These are phyloP conservation scores for Schrenkiella parvula DNA, from an alignment of 345 rosid genomes.

Conservation along the genomic window DNA sequence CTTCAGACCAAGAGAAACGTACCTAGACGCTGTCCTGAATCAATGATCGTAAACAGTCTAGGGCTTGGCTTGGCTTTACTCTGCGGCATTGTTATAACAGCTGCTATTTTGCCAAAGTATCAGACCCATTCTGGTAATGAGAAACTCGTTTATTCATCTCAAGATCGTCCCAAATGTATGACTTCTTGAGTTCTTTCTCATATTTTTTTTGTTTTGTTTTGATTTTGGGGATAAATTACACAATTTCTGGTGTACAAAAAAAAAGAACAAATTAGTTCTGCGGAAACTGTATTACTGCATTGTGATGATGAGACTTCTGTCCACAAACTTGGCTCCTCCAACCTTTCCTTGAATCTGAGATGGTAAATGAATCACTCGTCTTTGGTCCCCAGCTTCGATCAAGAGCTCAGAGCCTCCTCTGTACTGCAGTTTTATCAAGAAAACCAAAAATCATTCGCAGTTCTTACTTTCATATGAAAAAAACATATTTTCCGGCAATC, in stretches of 20 bases:
- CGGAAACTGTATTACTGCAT: slow-evolving; percentile 38
- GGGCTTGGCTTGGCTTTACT: slow-evolving; percentile 75
- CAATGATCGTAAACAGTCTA: slow-evolving; percentile 61
- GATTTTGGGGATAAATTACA: slow-evolving; percentile 1
- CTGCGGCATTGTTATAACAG: slow-evolving; percentile 56
- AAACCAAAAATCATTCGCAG: neutral
- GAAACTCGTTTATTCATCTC: slow-evolving; percentile 43
- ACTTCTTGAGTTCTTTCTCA: slow-evolving; percentile 33
- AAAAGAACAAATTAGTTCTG: slow-evolving; percentile 13
- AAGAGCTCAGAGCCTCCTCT: slow-evolving; percentile 85
- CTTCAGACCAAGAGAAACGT: slow-evolving; percentile 51
- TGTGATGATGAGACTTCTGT: slow-evolving; percentile 68
- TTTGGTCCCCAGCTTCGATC: slow-evolving; percentile 90
- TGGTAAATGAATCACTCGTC: slow-evolving; percentile 69
- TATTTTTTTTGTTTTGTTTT: neutral
- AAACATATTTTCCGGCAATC: neutral
- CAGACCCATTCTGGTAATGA: slow-evolving; percentile 22
- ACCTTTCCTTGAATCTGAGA: slow-evolving; percentile 77
- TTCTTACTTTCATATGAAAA: neutral
- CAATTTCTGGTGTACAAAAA: slow-evolving; percentile 6
- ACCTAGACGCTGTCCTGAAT: slow-evolving; percentile 48
- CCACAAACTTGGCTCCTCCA: slow-evolving; percentile 73
- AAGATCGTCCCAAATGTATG: slow-evolving; percentile 43
- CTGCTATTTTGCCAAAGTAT: slow-evolving; percentile 61
- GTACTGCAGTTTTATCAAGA: slow-evolving; percentile 54